phyloP scores from a whole-genome alignment of 1,139 yeast species.

The Saccharomyces pastorianus region DNA sequence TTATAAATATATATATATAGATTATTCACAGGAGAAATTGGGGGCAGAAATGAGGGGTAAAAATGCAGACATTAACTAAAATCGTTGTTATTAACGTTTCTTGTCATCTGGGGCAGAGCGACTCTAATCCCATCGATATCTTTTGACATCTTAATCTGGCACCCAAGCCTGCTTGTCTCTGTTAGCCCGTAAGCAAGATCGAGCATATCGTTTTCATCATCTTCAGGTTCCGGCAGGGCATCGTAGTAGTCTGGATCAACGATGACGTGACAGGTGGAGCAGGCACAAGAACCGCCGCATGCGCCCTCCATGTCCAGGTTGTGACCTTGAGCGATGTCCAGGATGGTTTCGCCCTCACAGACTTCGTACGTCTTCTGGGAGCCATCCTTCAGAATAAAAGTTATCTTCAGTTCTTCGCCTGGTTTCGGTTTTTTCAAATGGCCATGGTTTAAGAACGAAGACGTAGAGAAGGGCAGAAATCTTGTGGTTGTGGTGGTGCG shows the following conservation, averaged over 20 bases:
- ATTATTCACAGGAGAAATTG: neutral
- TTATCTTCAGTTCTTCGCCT: conserved; percentile 80
- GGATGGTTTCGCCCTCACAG: conserved; percentile 81
- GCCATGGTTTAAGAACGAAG: conserved; percentile 46
- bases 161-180: conserved; percentile 91
- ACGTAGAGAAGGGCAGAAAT: conserved; percentile 8
- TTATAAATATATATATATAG: neutral
- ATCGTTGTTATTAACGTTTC: conserved; percentile 77
- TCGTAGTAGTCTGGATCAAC: conserved; percentile 94
- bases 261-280: conserved; percentile 94
- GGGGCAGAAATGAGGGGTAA: neutral
- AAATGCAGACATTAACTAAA: conserved; percentile 36
- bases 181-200: conserved; percentile 95
- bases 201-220: conserved; percentile 96
- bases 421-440: conserved; percentile 84
- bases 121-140: conserved; percentile 88
- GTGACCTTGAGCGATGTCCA: conserved; percentile 92
- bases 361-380: conserved; percentile 73
- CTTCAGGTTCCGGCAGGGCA: conserved; percentile 86
- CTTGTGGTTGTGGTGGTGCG: conserved; percentile 1
- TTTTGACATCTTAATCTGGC: conserved; percentile 84
- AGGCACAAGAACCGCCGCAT: conserved; percentile 98
- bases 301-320: conserved; percentile 97
- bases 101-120: conserved; percentile 96
- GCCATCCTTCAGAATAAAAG: conserved; percentile 91